phyloP scores from a whole-genome alignment of 1,284 basidiomycete genomes.

The Trichosporon ovoides region DNA sequence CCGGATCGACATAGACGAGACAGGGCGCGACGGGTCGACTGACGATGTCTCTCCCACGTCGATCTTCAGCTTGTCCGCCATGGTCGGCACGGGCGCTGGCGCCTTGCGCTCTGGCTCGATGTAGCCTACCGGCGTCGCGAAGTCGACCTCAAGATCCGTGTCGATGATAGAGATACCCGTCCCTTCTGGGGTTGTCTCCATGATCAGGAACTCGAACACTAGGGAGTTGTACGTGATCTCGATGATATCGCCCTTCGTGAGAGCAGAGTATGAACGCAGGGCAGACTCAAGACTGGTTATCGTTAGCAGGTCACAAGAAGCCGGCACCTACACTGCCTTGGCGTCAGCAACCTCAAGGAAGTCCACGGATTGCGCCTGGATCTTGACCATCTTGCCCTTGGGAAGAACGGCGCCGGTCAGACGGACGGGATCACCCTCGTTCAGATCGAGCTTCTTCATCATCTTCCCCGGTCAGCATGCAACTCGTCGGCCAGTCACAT shows the following conservation, averaged over 20 bases:
- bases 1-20: slow-evolving; percentile 51
- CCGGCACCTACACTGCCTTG: slow-evolving; percentile 79
- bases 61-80: slow-evolving; percentile 96
- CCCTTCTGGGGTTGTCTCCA: slow-evolving; percentile 86
- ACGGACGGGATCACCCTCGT: slow-evolving; percentile 91
- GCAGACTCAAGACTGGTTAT: slow-evolving; percentile 90
- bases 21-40: slow-evolving; percentile 67
- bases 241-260: slow-evolving; percentile 86
- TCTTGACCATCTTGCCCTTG: slow-evolving; percentile 93
- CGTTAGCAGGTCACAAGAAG: slow-evolving; percentile 1
- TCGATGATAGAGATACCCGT: slow-evolving; percentile 87
- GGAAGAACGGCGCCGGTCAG: slow-evolving; percentile 80
- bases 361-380: slow-evolving; percentile 91
- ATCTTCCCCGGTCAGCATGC: slow-evolving; percentile 55
- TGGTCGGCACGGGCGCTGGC: slow-evolving; percentile 74
- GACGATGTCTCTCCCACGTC: slow-evolving; percentile 72
- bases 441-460: slow-evolving; percentile 87
- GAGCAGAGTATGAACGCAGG: slow-evolving; percentile 83
- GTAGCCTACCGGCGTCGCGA: slow-evolving; percentile 58
- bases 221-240: slow-evolving; percentile 89
- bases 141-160: slow-evolving; percentile 75
- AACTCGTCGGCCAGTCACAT: not conserved
- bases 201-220: slow-evolving; percentile 89
- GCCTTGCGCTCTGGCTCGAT: slow-evolving; percentile 86
- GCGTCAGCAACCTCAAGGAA: slow-evolving; percentile 87